Percentiles rank a stretch among this genome's conserved stretches.
Evolutionary conservation across 345 rosid species (phyloP).

Genomic region (Salix arbutifolia): DNA sequence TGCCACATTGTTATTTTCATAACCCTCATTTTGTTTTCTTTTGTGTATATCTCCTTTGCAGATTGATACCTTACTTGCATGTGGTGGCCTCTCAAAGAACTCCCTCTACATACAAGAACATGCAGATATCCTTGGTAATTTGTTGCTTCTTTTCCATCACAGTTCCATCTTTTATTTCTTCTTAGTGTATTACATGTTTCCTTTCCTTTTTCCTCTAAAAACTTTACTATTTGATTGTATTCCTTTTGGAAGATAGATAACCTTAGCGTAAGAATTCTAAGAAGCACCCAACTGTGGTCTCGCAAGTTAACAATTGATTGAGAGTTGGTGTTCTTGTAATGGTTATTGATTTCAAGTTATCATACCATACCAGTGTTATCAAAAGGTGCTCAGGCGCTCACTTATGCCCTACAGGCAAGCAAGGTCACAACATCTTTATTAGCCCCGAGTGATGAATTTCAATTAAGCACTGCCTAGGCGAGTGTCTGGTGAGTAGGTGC

Average conservation of each 20-base stretch:
- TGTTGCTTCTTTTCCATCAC: neutral
- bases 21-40: neutral
- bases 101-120: constrained; percentile 73
- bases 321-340: neutral
- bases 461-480: too few species aligned
- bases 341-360: too few species aligned
- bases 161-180: too few species aligned
- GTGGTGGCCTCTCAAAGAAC: constrained; percentile 87
- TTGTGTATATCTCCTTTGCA: constrained; percentile 28
- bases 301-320: neutral
- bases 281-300: neutral
- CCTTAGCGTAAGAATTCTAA: neutral
- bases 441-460: too few species aligned
- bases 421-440: too few species aligned
- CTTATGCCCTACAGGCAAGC: too few species aligned
- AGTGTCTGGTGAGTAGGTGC: too few species aligned
- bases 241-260: too few species aligned
- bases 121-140: constrained; percentile 74
- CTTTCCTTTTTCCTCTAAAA: neutral
- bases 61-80: constrained; percentile 82
- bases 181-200: neutral
- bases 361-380: too few species aligned
- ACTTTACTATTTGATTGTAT: too few species aligned
- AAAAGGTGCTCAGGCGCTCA: too few species aligned
- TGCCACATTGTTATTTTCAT: neutral